These are phyloP conservation scores for Neurospora sp. DNA, from an alignment of 495 filamentous ascomycete species.

Conservation along the genomic window DNA sequence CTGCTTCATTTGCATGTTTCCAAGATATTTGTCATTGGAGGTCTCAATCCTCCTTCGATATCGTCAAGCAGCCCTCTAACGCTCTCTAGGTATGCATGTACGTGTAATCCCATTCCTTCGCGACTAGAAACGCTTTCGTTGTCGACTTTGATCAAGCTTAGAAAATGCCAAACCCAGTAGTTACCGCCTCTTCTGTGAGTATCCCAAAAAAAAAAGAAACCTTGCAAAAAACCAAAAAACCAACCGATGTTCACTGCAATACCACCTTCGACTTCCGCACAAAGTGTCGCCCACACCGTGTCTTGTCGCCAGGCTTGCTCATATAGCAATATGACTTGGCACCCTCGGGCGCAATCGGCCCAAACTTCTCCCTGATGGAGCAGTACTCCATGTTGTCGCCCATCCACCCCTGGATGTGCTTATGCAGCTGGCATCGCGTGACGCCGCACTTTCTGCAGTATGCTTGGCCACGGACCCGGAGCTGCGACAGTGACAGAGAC, in stretches of 20 bases:
- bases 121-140: background rate
- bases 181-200: background rate
- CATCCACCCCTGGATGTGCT: conserved; percentile 44
- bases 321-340: conserved; percentile 36
- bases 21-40: background rate
- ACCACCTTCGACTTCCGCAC: conserved; percentile 17
- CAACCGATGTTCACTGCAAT: conserved; percentile 8
- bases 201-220: background rate
- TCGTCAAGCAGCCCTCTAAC: background rate
- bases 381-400: conserved; percentile 40
- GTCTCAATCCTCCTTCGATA: background rate
- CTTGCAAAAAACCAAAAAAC: background rate
- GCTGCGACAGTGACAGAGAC: conserved; percentile 17
- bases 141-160: background rate
- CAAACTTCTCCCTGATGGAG: conserved; percentile 40
- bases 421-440: conserved; percentile 43
- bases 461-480: conserved; percentile 35
- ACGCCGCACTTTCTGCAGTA: conserved; percentile 44
- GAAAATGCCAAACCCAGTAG: background rate
- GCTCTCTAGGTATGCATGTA: background rate
- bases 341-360: conserved; percentile 24
- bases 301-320: conserved; percentile 36
- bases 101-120: background rate
- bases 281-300: conserved; percentile 39
- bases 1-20: background rate